These are phyloP conservation scores for Castanopsis chinensis DNA, from an alignment of 306 rosid genomes.

Conservation along the genomic window DNA sequence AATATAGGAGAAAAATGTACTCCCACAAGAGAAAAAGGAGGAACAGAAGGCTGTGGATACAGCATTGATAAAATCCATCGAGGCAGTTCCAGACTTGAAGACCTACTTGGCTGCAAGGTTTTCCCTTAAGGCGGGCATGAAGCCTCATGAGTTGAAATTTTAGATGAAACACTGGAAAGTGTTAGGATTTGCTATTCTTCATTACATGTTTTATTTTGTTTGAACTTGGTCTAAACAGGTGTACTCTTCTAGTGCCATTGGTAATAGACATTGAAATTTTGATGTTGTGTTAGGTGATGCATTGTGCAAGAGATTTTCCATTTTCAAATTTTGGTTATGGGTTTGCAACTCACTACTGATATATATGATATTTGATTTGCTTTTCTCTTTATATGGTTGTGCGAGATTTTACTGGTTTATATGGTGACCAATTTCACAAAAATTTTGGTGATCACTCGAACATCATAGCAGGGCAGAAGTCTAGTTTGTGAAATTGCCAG, in stretches of 20 bases:
- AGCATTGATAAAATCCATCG: constrained; percentile 53
- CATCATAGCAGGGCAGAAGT: too few relatives aligned
- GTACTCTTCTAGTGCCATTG: neutral
- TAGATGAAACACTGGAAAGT: constrained; percentile 16
- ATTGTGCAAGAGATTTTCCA: neutral
- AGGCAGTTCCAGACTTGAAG: constrained; percentile 68
- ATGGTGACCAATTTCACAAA: too few relatives aligned
- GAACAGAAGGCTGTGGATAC: constrained; percentile 72
- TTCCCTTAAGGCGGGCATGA: constrained; percentile 69
- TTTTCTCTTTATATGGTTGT: too few relatives aligned
- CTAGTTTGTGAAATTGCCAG: too few relatives aligned
- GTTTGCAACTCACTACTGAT: neutral
- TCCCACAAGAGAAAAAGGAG: constrained; percentile 78
- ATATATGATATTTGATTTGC: neutral
- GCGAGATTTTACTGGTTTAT: too few relatives aligned
- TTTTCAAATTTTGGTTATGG: constrained; percentile 11
- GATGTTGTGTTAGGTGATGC: constrained; percentile 2
- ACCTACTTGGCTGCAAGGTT: constrained; percentile 75
- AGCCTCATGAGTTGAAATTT: constrained; percentile 75
- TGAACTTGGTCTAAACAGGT: constrained; percentile 11
- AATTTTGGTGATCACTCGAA: too few relatives aligned
- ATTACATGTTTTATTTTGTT: constrained; percentile 3
- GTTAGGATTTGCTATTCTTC: neutral
- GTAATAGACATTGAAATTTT: constrained; percentile 1
- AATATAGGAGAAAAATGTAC: constrained; percentile 58